These are phyloP conservation scores for Astragalus glycyphyllos DNA, from an alignment of 306 rosid genomes.

Conservation along the genomic window DNA sequence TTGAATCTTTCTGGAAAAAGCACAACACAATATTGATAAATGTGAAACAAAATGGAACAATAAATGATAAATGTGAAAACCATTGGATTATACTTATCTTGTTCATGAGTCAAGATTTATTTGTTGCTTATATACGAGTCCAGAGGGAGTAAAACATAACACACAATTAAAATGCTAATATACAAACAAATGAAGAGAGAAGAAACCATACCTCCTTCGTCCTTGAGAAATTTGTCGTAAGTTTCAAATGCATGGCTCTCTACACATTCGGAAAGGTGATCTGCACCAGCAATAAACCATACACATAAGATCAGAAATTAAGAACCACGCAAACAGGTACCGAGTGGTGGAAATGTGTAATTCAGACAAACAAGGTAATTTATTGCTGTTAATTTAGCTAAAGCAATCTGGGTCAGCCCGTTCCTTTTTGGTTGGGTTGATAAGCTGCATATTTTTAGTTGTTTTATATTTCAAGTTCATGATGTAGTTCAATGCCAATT, in stretches of 20 bases:
- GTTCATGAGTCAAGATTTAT: no score
- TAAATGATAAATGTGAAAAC: no score
- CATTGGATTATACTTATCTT: no score
- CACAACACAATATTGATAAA: no score
- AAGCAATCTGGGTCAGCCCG: constrained; percentile 13
- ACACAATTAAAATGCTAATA: background rate
- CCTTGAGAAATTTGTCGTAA: constrained; percentile 88
- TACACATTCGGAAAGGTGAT: constrained; percentile 96
- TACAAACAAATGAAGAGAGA: background rate
- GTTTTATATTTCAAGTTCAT: background rate
- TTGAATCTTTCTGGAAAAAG: constrained; percentile 5
- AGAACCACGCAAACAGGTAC: constrained; percentile 31
- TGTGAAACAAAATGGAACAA: no score
- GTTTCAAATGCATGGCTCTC: constrained; percentile 92
- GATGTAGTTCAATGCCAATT: background rate
- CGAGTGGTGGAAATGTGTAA: constrained; percentile 6
- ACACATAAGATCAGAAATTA: constrained; percentile 36
- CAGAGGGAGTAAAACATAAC: no score
- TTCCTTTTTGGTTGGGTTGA: constrained; percentile 3
- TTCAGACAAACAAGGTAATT: constrained; percentile 25
- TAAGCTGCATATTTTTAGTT: constrained; percentile 6
- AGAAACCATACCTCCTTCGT: constrained; percentile 69
- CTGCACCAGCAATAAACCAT: constrained; percentile 60
- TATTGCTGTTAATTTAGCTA: constrained; percentile 16
- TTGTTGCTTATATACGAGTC: no score